Evolutionary conservation across 2,329 filamentous ascomycete genomes (phyloP), one percentile per base, ranked within the genome.

Genomic region (Penicillium sp.): DNA sequence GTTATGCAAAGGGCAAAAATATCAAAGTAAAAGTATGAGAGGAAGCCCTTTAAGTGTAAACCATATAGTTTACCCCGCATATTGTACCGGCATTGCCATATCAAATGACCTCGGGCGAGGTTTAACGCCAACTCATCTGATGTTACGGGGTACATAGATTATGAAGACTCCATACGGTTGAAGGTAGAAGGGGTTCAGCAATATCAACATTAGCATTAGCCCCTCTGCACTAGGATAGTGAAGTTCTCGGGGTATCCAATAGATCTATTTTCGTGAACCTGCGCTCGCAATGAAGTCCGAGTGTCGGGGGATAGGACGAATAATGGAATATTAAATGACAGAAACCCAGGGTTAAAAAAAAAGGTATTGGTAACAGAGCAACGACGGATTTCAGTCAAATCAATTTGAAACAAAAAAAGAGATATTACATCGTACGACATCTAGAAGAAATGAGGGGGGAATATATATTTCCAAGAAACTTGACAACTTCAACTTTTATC

Each of bases 1-100:
- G n/a, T 50, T 22, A 40, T 14, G 38, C 5, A 22, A 20, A 40
- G n/a, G 11, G 13, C 4, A 13, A 11, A 14, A 14, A 40, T 40
- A 40, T 40, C 20, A 3, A 40, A 40, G 14, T 8, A 10, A 20
- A 11, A 13, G 18, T 2, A 38, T 13, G 9, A 20, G 37, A 18
- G 11, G 18, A 20, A 11, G 37, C 5, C 9, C 37, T 18, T 2
- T 5, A 5, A 20, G n/a, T 20, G 5, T 29, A 31, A 26, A 38
- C 7, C 5, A 11, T 37, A 29, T 50, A n/a, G 4, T 32, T 37
- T 49, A 48, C 51, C 51, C 51, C 51, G 51, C 51, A 54, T 54
- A 10, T 35, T n/a, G 26, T 6, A 6, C 18, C 31, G 50, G 24
- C 38, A 26, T 43, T 43, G 8, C 13, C 24, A 45, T 18, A 45